Evolutionary conservation across 768 basidiomycete genomes (phyloP), one percentile per base, ranked within the genome.

Genomic region (Floccularia luteovirens): DNA sequence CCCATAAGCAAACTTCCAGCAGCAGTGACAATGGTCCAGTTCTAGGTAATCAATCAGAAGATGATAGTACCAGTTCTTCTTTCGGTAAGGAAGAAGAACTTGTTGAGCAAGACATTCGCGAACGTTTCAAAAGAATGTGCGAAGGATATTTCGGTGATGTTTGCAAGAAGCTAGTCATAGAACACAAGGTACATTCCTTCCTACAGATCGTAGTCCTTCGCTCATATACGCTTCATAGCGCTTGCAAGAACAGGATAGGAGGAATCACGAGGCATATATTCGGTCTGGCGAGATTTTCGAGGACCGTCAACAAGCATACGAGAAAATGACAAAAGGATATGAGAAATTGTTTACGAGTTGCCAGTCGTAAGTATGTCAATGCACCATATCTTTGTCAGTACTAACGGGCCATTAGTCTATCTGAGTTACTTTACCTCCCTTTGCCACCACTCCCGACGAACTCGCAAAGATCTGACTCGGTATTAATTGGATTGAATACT

Each of bases 241-340:
- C 35, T 70, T 99, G 33, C 91, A 97, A 81, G 91, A 96, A 48
- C 93, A 96, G 63, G 96, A 98, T 59, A 82, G 83, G 46, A 75
- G 86, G 37, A 99, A 99, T 52, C 94, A 98, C 56, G 96, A 99
- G 67, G 96, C 96, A 42, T 99, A 99, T 56, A 98, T 99, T 49
- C 90, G 93, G 23, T 97, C 93, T 2, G 96, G 96, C 20, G 94
- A 99, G 61, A 97, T 99, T 46, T 99, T 99, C 50, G 96, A 99
- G 55, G 96, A 99, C 58, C 79, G 96, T 24, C 94, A 98, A 58
- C 93, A 98, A 60, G 91, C 89, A 7, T 99, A 99, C 56, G 96
- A 99, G 67, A 92, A 90, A 64, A 96, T 98, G 89, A 92, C 91
- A 27, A 91, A 88, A 61, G 75, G 80, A 32, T 97, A 97, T 51